Evolutionary conservation across 768 basidiomycete species (phyloP).

Genomic region (Leucocoprinus birnbaumii): DNA sequence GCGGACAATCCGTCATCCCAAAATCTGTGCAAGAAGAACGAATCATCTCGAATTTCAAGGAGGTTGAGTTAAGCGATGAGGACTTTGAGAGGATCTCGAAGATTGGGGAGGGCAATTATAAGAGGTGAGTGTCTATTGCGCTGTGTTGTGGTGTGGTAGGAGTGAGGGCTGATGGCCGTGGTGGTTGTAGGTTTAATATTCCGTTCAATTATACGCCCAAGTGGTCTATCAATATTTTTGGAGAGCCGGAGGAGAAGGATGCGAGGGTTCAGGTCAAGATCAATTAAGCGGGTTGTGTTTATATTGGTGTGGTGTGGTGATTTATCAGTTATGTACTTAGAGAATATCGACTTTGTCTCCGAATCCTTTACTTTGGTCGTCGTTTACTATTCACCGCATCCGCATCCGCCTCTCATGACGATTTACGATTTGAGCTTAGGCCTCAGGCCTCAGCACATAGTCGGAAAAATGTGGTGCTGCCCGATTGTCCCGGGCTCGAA

Average conservation of each 20-base stretch:
- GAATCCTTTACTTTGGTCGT: too few species aligned
- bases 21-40: conserved; percentile 76
- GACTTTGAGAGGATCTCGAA: conserved; percentile 60
- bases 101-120: conserved; percentile 46
- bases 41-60: conserved; percentile 75
- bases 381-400: too few species aligned
- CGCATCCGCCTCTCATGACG: too few species aligned
- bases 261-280: conserved; percentile 34
- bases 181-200: conserved; percentile 61
- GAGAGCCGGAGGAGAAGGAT: conserved; percentile 52
- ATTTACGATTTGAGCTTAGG: too few species aligned
- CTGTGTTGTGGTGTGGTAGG: too few species aligned
- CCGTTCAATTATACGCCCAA: conserved; percentile 49
- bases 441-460: too few species aligned
- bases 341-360: too few species aligned
- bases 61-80: conserved; percentile 61
- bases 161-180: too few species aligned
- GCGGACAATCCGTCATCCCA: conserved; percentile 82
- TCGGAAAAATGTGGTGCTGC: too few species aligned
- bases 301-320: not conserved
- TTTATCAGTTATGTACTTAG: conserved; percentile 1
- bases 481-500: too few species aligned
- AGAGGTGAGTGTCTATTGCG: conserved; percentile 30
- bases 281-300: not conserved
- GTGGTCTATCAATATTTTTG: conserved; percentile 77